A percentile compares a stretch with the other conserved stretches of the same genome.
Conservation (phyloP, 768 basidiomycete genomes). For the Steccherinum ochraceum region DNA sequence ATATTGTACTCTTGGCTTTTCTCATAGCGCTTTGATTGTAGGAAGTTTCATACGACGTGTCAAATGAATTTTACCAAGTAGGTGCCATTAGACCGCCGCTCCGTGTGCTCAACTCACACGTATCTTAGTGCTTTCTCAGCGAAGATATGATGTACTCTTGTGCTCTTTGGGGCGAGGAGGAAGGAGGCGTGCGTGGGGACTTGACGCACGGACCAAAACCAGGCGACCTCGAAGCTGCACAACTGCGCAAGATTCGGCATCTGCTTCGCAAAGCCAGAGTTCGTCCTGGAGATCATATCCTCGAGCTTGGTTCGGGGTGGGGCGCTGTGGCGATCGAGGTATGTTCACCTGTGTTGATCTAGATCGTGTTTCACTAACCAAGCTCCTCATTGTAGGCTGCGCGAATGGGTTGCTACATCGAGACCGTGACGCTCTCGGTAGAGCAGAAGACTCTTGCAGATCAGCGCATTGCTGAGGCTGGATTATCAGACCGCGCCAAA, state of each 20-base stretch:
- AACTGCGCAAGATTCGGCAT: conserved; percentile 35
- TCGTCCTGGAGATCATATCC: conserved; percentile 32
- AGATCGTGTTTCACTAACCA: conserved; percentile 30
- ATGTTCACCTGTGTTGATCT: conserved; percentile 36
- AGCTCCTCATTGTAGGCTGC: conserved; percentile 24
- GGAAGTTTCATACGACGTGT: conserved; percentile 7
- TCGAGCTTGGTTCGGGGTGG: conserved; percentile 47
- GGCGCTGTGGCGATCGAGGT: conserved; percentile 40
- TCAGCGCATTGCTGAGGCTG: conserved; percentile 32
- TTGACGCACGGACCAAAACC: conserved; percentile 29
- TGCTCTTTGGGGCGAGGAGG: conserved; percentile 67
- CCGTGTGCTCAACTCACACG: conserved; percentile 10
- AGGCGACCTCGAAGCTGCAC: conserved; percentile 27
- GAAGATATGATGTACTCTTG: conserved; percentile 92
- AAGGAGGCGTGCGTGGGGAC: conserved; percentile 70
- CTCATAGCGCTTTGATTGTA: conserved; percentile 42
- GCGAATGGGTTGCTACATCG: conserved; percentile 39
- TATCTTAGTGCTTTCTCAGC: conserved; percentile 45
- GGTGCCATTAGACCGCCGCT: not conserved
- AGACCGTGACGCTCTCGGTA: conserved; percentile 40
- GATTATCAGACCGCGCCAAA: conserved; percentile 29
- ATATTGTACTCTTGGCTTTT: too few relatives aligned
- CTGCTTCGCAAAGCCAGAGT: conserved; percentile 38
- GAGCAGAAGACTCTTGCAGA: conserved; percentile 39
- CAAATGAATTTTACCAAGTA: too few relatives aligned